phyloP scores from a whole-genome alignment of 1,284 basidiomycete genomes.

The Tilletiopsis washingtonensis region DNA sequence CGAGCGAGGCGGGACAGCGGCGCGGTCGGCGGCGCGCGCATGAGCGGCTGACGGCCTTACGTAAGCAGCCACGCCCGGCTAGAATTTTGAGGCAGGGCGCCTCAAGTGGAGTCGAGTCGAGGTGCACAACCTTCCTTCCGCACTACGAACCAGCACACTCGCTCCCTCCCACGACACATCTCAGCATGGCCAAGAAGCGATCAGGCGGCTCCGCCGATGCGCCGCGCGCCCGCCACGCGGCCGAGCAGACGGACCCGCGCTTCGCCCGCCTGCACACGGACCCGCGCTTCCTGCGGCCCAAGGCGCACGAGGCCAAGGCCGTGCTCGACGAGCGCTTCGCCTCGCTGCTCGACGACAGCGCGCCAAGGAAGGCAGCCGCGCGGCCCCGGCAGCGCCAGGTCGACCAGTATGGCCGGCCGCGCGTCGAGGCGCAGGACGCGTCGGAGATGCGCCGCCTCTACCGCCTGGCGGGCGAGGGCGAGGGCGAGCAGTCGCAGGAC shows the following conservation, averaged over 20 bases:
- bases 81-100: no score
- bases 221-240: conserved; percentile 6
- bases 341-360: conserved; percentile 62
- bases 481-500: conserved; percentile 16
- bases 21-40: no score
- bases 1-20: no score
- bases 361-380: conserved; percentile 38
- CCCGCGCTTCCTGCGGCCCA: conserved; percentile 80
- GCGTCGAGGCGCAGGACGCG: conserved; percentile 10
- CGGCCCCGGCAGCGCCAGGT: conserved; percentile 52
- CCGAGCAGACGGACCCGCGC: conserved; percentile 48
- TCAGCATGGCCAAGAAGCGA: no score
- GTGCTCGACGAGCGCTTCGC: conserved; percentile 92
- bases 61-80: no score
- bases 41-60: no score
- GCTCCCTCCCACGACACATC: no score
- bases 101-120: no score
- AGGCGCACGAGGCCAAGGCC: conserved; percentile 71
- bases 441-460: conserved; percentile 35
- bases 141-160: no score
- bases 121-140: no score
- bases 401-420: conserved; percentile 78
- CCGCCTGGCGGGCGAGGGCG: conserved; percentile 17
- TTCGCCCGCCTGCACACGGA: conserved; percentile 83
- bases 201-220: background rate